Base-by-base conservation (phyloP, 345 rosid genomes). In the Litchi chinensis region DNA sequence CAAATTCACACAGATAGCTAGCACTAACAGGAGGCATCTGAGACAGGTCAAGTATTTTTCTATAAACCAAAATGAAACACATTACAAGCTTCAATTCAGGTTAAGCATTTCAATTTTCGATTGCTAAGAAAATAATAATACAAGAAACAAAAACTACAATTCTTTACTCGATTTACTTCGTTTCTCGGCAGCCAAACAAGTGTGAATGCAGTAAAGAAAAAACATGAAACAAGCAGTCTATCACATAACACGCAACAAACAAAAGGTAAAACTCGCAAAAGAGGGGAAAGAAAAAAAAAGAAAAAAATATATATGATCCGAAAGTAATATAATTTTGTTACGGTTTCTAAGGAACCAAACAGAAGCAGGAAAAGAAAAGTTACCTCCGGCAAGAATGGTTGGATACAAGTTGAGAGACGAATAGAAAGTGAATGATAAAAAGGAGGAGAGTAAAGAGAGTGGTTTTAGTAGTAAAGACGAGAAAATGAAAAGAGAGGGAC, bases 321-420 rank as follows among this genome's bases (percentile, higher is more conserved):
- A 28, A 54, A 60, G 9, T 22, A 21, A 5, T 3, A 12, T 9
- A 6, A 19, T 54, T 10, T 72, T 11, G 2, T 41, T 73, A 5
- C 50, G 5, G 10, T 75, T 75, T 75, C 62, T 75, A 26, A 46
- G 63, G 21, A 74, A 63, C 28, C 70, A 74, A 74, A 63, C 28
- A 1, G 62, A 28, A 70, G 28, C 16, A 70, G 28, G 24, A 40
- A 59, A 22, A 22, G 32, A 10, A 8, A 28, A 75, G 18, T 28
- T 48, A 75, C 70, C 77, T 64, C 3, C 44, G 21, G 65, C 28
- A 26, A 26, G 44, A 37, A 71, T 54, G 18, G 28, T 10, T 10
- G 39, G 65, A 56, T 10, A n/a, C 6, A 52, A 15, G 57, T 73
- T 40, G 67, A 59, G 76, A 59, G 54, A 73, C 16, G 52, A 52